Evolutionary conservation across 495 filamentous ascomycete species (phyloP), one percentile per base, ranked within the genome.

Genomic region (Lasiosphaeris hirsuta): DNA sequence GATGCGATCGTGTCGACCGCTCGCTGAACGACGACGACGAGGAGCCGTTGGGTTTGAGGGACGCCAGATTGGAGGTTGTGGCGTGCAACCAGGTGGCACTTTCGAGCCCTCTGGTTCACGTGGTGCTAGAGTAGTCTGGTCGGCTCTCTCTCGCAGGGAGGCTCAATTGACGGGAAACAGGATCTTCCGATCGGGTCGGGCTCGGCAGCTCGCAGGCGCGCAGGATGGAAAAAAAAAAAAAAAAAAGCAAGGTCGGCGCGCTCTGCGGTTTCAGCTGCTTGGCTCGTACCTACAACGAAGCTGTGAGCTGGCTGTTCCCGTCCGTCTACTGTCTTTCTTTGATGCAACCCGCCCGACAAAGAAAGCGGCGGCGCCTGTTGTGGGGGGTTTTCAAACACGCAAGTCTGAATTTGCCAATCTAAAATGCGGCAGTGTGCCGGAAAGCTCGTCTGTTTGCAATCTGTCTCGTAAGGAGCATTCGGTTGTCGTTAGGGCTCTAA

Each of bases 1-100:
- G 75, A 59, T 78, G 72, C 37, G 68, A 68, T 54, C 65, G 63
- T 36, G 63, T 63, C 44, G 69, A 68, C 45, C 69, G 62, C 65
- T 75, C 75, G 71, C 67, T 74, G 49, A 68, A 72, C 58, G 75
- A 77, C 53, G 74, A 70, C 36, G 69, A 72, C 58, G 72, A 65
- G 40, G 70, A 68, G 50, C 73, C 72, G 66, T 61, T 55, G 49
- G 63, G 51, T 54, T 68, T 66, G 62, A 68, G 57, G 63, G 63
- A 65, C 60, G 75, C 75, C 75, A 78, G 73, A 50, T 64, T 75
- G 58, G 37, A 37, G 53, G 51, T 41, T 46, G 51, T 23, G 43
- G 47, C 13, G 44, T 4, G 46, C 48, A 61, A 57, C 65, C 57
- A 68, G 62, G 57, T 57, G 65, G 57, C 57, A 44, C 61, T 63